phyloP scores from a whole-genome alignment of 1,139 yeast species.

The Geotrichum aggregatum region DNA sequence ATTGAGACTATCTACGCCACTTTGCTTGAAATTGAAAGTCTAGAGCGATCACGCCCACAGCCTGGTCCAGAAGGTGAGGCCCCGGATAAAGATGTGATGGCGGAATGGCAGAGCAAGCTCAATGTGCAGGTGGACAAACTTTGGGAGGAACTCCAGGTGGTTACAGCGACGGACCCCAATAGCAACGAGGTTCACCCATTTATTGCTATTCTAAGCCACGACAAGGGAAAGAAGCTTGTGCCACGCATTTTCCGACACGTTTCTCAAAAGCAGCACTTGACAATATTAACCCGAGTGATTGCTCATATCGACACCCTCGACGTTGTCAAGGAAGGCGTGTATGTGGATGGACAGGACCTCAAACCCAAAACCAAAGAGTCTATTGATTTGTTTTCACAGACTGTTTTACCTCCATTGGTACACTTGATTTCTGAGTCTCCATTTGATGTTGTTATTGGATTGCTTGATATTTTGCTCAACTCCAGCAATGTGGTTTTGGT shows the following conservation, averaged over 20 bases:
- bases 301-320: constrained; percentile 77
- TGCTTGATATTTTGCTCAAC: constrained; percentile 67
- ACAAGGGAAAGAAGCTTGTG: constrained; percentile 84
- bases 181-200: constrained; percentile 52
- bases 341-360: constrained; percentile 54
- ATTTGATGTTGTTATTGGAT: constrained; percentile 77
- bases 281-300: constrained; percentile 74
- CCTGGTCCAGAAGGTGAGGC: constrained; percentile 22
- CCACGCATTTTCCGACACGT: constrained; percentile 85
- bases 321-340: constrained; percentile 74
- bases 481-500: constrained; percentile 55
- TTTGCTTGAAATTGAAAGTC: constrained; percentile 76
- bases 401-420: constrained; percentile 81
- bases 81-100: constrained; percentile 35
- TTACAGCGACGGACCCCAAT: constrained; percentile 46
- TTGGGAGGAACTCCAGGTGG: constrained; percentile 77
- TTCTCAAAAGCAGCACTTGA: constrained; percentile 69
- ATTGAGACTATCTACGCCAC: constrained; percentile 78
- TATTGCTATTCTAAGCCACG: constrained; percentile 75
- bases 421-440: constrained; percentile 79
- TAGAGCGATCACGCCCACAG: constrained; percentile 55
- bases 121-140: constrained; percentile 41
- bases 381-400: constrained; percentile 74
- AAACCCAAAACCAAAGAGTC: constrained; percentile 52
- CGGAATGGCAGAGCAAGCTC: constrained; percentile 35